Evolutionary conservation across 192 early-diverging fungal genomes (phyloP).

Genomic region (Gamsiella multidivaricata): DNA sequence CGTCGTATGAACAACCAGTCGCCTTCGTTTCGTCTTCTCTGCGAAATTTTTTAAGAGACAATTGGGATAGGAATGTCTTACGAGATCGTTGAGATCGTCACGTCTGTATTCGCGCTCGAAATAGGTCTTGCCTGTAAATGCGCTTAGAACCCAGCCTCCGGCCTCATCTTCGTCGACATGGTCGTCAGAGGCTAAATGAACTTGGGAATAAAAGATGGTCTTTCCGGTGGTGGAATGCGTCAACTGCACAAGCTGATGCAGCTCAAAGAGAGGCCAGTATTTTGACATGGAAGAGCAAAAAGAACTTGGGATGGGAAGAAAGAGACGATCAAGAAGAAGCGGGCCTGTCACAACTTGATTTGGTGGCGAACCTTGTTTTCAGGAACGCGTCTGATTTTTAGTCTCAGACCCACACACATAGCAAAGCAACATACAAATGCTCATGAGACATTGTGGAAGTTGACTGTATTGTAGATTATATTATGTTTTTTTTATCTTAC

Average conservation of each 20-base stretch:
- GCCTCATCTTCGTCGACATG: slow-evolving; percentile 41
- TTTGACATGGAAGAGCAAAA: slow-evolving; percentile 22
- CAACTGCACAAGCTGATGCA: slow-evolving; percentile 44
- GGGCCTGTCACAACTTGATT: background rate
- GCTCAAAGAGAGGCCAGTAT: slow-evolving; percentile 29
- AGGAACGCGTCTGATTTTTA: no score
- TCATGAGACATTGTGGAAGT: background rate
- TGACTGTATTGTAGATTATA: background rate
- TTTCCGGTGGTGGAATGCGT: slow-evolving; percentile 45
- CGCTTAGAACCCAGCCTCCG: slow-evolving; percentile 44
- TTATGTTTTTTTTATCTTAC: background rate
- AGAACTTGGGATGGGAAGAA: background rate
- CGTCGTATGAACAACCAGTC: no score
- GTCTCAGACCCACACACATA: background rate
- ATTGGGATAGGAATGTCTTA: no score
- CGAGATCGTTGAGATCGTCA: slow-evolving; percentile 36
- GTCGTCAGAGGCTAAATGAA: slow-evolving; percentile 25
- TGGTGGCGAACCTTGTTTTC: background rate
- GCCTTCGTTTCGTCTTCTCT: no score
- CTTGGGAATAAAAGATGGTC: slow-evolving; percentile 50
- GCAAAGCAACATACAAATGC: no score
- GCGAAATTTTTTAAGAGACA: no score
- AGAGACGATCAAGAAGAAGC: background rate
- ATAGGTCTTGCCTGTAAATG: slow-evolving; percentile 48
- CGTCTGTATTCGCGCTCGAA: slow-evolving; percentile 50